These are phyloP conservation scores for Rhodotorula sphaerocarpa DNA, from an alignment of 768 basidiomycete genomes.

Conservation along the genomic window DNA sequence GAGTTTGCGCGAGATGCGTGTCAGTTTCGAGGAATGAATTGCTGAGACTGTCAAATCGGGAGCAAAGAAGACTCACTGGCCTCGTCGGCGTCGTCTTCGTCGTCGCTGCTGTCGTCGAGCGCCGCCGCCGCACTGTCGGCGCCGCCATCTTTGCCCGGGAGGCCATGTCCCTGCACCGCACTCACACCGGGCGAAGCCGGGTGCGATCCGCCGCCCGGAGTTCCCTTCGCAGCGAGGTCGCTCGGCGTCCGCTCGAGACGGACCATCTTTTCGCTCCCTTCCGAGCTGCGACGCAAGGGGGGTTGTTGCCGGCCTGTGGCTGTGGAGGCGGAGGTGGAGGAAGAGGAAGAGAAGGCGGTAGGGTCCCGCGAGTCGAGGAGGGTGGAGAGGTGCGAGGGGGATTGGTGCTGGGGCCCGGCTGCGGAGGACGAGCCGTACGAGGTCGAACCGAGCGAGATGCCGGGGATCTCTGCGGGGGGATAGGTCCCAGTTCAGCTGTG, in stretches of 20 bases:
- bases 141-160: neutral
- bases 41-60: neutral
- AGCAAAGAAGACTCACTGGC: conserved; percentile 23
- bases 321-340: neutral
- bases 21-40: neutral
- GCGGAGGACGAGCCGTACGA: conserved; percentile 1
- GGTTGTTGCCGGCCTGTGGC: neutral
- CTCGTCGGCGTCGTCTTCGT: conserved; percentile 25
- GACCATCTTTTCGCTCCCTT: conserved; percentile 37
- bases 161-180: neutral
- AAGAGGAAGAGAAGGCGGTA: conserved; percentile 1
- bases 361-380: neutral
- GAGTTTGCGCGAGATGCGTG: neutral
- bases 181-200: neutral
- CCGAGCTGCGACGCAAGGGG: conserved; percentile 6
- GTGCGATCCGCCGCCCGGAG: too few species aligned
- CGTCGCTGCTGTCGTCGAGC: conserved; percentile 14
- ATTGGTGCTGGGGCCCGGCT: neutral
- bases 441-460: conserved; percentile 36
- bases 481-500: too few species aligned
- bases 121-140: neutral
- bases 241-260: conserved; percentile 21
- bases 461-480: conserved; percentile 37
- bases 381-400: neutral
- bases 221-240: neutral